These are phyloP conservation scores for Musa schizocarpa DNA, from an alignment of 176 grass and related monocot genomes.

Conservation along the genomic window DNA sequence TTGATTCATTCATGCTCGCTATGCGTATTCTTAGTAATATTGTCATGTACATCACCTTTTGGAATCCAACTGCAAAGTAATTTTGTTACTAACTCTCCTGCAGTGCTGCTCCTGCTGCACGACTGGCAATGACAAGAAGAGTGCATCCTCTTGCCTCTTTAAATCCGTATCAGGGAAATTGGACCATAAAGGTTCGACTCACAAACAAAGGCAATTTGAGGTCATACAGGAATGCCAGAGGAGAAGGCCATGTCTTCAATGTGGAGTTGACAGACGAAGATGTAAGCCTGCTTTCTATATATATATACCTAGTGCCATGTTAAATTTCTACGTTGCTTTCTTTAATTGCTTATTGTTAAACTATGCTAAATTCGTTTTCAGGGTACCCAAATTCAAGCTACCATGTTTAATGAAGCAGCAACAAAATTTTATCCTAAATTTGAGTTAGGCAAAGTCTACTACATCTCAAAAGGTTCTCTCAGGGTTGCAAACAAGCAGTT, in stretches of 20 bases:
- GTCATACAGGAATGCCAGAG: constrained; percentile 68
- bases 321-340: too few relatives aligned
- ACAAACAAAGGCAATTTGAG: constrained; percentile 89
- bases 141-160: constrained; percentile 78
- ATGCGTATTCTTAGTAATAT: not conserved
- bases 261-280: constrained; percentile 94
- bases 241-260: constrained; percentile 91
- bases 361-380: constrained; percentile 20
- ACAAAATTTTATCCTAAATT: constrained; percentile 75
- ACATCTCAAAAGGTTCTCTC: constrained; percentile 85
- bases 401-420: constrained; percentile 91
- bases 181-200: constrained; percentile 94
- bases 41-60: not conserved
- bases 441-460: constrained; percentile 92
- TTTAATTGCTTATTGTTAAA: not conserved
- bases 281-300: constrained; percentile 38
- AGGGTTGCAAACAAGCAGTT: constrained; percentile 91
- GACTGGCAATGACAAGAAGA: constrained; percentile 76
- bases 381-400: constrained; percentile 98
- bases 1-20: not conserved
- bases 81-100: not conserved
- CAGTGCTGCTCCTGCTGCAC: constrained; percentile 76
- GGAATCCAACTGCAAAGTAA: too few relatives aligned
- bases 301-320: too few relatives aligned
- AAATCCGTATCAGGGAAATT: constrained; percentile 93